Evolutionary conservation across 306 rosid genomes (phyloP).

Genomic region (Styphnolobium japonicum): DNA sequence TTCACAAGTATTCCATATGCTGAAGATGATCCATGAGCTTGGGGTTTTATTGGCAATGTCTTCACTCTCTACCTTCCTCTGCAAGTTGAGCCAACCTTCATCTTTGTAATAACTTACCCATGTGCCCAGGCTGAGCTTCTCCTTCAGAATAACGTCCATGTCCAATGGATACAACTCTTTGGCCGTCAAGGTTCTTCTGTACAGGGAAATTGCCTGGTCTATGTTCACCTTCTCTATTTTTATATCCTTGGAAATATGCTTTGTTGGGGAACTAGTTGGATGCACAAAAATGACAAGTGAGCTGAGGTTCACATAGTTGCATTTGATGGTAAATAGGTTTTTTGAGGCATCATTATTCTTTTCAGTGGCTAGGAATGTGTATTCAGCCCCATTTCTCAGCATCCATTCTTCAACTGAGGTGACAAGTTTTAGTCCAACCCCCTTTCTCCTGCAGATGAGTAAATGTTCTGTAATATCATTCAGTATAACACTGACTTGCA

Average conservation of each 20-base stretch:
- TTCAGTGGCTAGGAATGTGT: conserved; percentile 64
- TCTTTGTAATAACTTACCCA: conserved; percentile 69
- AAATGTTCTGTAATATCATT: not conserved
- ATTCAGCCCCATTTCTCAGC: conserved; percentile 60
- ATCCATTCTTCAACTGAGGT: conserved; percentile 74
- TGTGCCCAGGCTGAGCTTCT: conserved; percentile 64
- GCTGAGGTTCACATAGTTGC: conserved; percentile 53
- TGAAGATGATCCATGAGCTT: conserved; percentile 64
- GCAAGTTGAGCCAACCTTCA: conserved; percentile 33
- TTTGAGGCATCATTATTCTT: conserved; percentile 53
- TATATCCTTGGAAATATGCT: conserved; percentile 40
- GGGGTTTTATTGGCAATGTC: conserved; percentile 26
- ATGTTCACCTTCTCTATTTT: conserved; percentile 50
- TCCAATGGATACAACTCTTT: conserved; percentile 61
- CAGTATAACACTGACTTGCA: not conserved
- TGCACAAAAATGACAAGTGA: conserved; percentile 62
- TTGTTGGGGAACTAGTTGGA: conserved; percentile 37
- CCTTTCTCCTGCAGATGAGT: conserved; percentile 42
- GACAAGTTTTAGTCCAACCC: conserved; percentile 62
- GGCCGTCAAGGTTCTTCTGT: conserved; percentile 37
- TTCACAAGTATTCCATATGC: conserved; percentile 72
- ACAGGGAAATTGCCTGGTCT: conserved; percentile 55
- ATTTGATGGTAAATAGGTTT: conserved; percentile 61
- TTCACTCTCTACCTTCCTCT: no score
- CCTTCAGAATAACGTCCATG: conserved; percentile 61